Conservation (phyloP, 2,329 filamentous ascomycete species). For the Diaporthe eres region DNA sequence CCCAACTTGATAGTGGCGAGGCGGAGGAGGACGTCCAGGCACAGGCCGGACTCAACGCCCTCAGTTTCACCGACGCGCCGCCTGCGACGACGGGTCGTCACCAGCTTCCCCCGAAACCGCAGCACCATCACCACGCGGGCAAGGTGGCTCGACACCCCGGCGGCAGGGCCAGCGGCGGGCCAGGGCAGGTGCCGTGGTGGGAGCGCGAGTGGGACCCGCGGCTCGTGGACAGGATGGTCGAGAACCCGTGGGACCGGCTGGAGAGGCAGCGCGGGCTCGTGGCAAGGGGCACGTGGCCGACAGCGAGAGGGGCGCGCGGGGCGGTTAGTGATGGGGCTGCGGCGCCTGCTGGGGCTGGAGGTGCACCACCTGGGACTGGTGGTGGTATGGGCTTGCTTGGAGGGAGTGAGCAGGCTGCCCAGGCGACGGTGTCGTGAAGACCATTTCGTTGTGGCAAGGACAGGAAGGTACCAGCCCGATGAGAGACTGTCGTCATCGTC, state of each 20-base stretch:
- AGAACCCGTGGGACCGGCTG: conserved; percentile 79
- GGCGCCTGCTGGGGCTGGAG: background rate
- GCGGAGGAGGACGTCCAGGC: conserved; percentile 41
- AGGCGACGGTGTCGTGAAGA: background rate
- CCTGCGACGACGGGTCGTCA: background rate
- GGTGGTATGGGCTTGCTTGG: background rate
- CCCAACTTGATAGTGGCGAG: conserved; percentile 18
- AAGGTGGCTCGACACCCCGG: background rate
- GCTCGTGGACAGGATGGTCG: conserved; percentile 78
- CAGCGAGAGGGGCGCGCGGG: conserved; percentile 36
- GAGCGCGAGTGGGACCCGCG: conserved; percentile 77
- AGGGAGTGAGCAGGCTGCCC: background rate
- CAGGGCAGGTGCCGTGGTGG: conserved; percentile 67
- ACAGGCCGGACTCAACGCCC: conserved; percentile 49
- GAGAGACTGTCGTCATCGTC: background rate
- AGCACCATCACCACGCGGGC: conserved; percentile 15
- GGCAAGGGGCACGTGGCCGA: conserved; percentile 62
- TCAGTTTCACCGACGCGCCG: conserved; percentile 39
- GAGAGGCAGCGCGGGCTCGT: conserved; percentile 63
- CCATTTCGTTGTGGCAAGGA: background rate
- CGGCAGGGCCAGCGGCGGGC: conserved; percentile 53
- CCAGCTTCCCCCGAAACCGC: conserved; percentile 34
- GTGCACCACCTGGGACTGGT: background rate
- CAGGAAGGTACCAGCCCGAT: background rate
- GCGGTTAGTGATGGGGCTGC: conserved; percentile 25